Evolutionary conservation across 1,284 basidiomycete species (phyloP), one percentile per base, ranked within the genome.

Genomic region (Inonotus obliquus): DNA sequence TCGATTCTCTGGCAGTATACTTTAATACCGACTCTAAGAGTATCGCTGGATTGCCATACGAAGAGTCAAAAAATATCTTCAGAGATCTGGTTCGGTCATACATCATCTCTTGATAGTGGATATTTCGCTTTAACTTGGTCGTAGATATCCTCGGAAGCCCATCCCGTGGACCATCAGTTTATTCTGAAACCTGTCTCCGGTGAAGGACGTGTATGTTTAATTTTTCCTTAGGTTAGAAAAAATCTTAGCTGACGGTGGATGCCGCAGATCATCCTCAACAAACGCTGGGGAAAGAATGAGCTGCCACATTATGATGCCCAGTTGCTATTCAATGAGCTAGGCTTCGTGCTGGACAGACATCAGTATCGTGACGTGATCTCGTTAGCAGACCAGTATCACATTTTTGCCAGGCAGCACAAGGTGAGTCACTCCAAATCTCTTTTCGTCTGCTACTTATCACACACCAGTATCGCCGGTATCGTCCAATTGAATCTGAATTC

Each of bases 351-450:
- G 61, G 96, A 99, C 71, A 88, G 95, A 67, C 86, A 96, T 67
- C 98, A 99, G 75, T 99, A 99, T 73, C 86, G 94, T 52, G 95
- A 99, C 73, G 87, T 85, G 13, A 92, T 99, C 65, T 96, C 93
- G 21, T 84, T 99, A 57, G 80, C 96, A 64, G 96, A 99, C 73
- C 94, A 98, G 81, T 98, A 98, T 76, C 96, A 99, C 72, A 92
- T 99, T 66, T 98, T 96, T 75, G 83, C 89, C 53, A 87, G 97
- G 59, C 92, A 93, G 67, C 90, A 91, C 65, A 92, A 94, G 79
- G 90, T 91, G 71, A 59, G 19, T 41, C 19, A 27, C 6, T 19
- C 52, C 11, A n/a, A 25, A 58, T 56, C n/a, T 39, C 57, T 27
- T 35, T 21, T 32, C 13, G 47, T 44, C 32, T 17, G n/a, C 17